Evolutionary conservation across 768 basidiomycete genomes (phyloP), one percentile per base, ranked within the genome.

Genomic region (Auricularia cornea): DNA sequence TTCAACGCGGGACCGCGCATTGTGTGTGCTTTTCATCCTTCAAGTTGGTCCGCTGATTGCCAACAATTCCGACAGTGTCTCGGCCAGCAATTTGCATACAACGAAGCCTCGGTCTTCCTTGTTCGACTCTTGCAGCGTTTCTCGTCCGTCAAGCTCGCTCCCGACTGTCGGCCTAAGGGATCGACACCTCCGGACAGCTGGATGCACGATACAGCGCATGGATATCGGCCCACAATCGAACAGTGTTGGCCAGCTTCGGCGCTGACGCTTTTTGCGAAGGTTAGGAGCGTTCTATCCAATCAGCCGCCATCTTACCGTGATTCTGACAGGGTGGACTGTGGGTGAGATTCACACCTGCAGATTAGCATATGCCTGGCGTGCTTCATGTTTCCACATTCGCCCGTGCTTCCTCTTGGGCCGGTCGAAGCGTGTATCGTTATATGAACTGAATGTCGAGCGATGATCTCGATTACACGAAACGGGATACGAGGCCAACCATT

Each of bases 51-150:
- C 8, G 35, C 35, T 38, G 35, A 38, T 38, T 14, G n/a, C n/a
- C 16, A 10, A 14, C 12, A 52, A n/a, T n/a, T 14, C 10, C 28
- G 11, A 20, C 68, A 88, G 87, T 88, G 87, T 67, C 72, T 89
- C 26, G 86, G 86, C 11, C 85, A 88, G 70, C 85, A 88, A 67
- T 89, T 89, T 64, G 89, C 88, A 3, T 86, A 86, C 68, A 89
- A 89, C 70, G 85, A 90, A 73, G 84, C 84, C 59, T 83, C 86
- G n/a, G 89, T 83, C 69, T 84, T 90, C 72, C 80, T 90, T 51
- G 83, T 85, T 11, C 79, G 85, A 33, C 74, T 90, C 38, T 73
- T 90, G 59, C 89, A 90, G 68, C 80, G 78, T 28, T 89, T 84
- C 66, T 82, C 84, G 64, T 74, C 78, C 3, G 83, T 90, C 66